phyloP scores from a whole-genome alignment of 1,284 basidiomycete genomes.

The Taiwanofungus camphoratus region DNA sequence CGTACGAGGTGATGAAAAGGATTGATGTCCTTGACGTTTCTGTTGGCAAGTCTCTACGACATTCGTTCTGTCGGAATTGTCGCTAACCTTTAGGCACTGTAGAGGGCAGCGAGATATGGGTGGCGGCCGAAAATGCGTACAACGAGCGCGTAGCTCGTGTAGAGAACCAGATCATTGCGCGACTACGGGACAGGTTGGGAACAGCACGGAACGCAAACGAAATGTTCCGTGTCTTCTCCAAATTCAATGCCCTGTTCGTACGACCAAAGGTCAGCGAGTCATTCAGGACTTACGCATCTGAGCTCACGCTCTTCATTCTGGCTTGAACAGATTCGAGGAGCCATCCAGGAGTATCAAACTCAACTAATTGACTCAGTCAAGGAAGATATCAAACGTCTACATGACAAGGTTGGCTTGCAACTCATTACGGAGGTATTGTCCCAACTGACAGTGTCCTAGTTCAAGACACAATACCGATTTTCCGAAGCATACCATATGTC shows the following conservation, averaged over 20 bases:
- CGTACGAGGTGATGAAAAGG: conserved; percentile 92
- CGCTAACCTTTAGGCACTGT: conserved; percentile 6
- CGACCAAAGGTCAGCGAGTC: conserved; percentile 77
- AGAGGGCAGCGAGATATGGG: conserved; percentile 99
- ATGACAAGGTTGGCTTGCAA: conserved; percentile 67
- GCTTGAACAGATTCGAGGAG: conserved; percentile 81
- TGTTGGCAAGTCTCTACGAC: conserved; percentile 48
- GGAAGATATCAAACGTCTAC: conserved; percentile 92
- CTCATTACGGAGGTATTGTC: background rate
- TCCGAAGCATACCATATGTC: conserved; percentile 98
- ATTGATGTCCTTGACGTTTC: conserved; percentile 96
- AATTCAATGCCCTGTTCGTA: conserved; percentile 97
- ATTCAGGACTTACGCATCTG: background rate
- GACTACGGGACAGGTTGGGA: conserved; percentile 88
- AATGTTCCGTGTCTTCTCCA: conserved; percentile 99
- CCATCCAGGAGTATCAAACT: conserved; percentile 98
- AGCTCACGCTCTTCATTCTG: background rate
- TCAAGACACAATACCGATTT: conserved; percentile 91
- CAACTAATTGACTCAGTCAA: conserved; percentile 97
- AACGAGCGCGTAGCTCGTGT: conserved; percentile 96
- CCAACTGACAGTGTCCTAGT: conserved; percentile 37
- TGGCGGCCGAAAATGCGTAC: conserved; percentile 93
- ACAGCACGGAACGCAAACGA: conserved; percentile 96
- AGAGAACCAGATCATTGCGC: conserved; percentile 97
- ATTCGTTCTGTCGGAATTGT: background rate